A percentile compares a stretch with the other conserved stretches of the same genome.
phyloP scores from a whole-genome alignment of 306 rosid species.

The Citrullus colocynthis region DNA sequence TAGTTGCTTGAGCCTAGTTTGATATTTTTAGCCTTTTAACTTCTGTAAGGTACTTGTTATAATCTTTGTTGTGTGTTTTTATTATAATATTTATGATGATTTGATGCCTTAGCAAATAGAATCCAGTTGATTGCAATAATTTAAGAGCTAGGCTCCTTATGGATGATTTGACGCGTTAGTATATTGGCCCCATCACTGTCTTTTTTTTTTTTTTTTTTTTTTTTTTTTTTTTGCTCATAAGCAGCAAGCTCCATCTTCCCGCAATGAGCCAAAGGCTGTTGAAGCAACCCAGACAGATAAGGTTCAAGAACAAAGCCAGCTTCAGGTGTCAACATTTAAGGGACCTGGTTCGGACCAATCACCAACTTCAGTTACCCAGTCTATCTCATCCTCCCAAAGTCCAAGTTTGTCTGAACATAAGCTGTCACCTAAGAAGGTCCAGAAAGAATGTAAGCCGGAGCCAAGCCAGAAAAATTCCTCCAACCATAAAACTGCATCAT shows the following conservation, averaged over 20 bases:
- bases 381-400: constrained; percentile 45
- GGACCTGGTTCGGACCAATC: constrained; percentile 35
- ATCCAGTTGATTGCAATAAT: background rate
- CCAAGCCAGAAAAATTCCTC: constrained; percentile 27
- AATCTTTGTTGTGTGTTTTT: background rate
- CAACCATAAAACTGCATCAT: constrained; percentile 24
- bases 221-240: background rate
- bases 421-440: constrained; percentile 20
- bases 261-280: constrained; percentile 21
- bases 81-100: background rate
- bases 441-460: constrained; percentile 11
- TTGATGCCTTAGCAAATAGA: too few species aligned
- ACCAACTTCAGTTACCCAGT: constrained; percentile 70
- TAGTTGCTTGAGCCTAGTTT: background rate
- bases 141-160: background rate
- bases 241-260: constrained; percentile 35
- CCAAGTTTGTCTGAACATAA: constrained; percentile 27
- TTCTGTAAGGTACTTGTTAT: background rate
- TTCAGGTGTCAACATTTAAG: constrained; percentile 27
- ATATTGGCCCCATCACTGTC: background rate
- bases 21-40: background rate
- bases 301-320: constrained; percentile 31
- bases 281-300: constrained; percentile 22
- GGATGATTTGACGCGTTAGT: background rate
- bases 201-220: too few species aligned